A percentile compares a stretch with the other conserved stretches of the same genome.
phyloP scores from a whole-genome alignment of 176 grass and related monocot genomes.

The Carex pumila region DNA sequence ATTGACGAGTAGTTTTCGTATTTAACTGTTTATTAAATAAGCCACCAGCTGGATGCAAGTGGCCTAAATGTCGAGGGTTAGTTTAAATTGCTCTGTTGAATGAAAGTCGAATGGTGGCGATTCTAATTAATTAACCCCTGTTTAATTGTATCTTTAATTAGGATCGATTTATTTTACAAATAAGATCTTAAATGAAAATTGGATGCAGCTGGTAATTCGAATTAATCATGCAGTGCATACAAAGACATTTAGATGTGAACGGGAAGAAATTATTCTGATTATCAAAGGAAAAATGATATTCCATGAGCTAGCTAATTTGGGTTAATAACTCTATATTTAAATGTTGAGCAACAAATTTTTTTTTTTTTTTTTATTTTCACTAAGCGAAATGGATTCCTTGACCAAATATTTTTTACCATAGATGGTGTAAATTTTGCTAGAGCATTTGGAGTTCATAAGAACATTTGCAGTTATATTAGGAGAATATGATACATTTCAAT shows the following conservation, averaged over 20 bases:
- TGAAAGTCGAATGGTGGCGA: not conserved
- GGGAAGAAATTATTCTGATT: not conserved
- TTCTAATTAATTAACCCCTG: not conserved
- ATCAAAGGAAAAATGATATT: not conserved
- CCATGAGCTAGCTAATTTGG: too few relatives aligned
- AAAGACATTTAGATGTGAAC: not conserved
- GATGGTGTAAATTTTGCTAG: too few relatives aligned
- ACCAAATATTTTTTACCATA: too few relatives aligned
- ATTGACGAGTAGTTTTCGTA: not conserved
- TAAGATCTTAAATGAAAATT: not conserved
- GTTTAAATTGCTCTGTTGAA: not conserved
- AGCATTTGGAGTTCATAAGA: too few relatives aligned
- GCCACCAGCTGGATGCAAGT: not conserved
- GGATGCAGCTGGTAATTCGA: not conserved
- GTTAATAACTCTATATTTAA: too few relatives aligned
- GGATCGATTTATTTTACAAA: not conserved
- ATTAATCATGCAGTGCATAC: not conserved
- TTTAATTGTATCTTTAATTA: not conserved
- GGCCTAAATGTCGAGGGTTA: not conserved
- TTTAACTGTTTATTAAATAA: not conserved
- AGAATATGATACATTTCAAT: too few relatives aligned
- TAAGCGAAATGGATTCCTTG: too few relatives aligned
- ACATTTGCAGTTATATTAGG: too few relatives aligned
- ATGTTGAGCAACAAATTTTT: too few relatives aligned
- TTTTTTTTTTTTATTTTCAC: too few relatives aligned